Conservation (phyloP, 192 early-diverging fungal species). For the Haplosporangium gracile region DNA sequence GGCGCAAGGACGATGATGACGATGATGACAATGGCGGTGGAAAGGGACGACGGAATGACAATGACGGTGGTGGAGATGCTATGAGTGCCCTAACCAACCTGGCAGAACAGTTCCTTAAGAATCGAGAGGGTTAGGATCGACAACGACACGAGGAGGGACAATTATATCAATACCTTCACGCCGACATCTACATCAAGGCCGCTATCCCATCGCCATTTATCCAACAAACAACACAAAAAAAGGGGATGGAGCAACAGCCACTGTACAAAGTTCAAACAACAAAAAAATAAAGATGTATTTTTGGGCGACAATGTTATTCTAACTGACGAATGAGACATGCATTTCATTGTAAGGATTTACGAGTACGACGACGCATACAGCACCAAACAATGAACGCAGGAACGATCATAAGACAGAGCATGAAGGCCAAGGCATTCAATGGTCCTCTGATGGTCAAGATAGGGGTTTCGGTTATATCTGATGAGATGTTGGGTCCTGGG, state of each 20-base stretch:
- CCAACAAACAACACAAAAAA: not conserved
- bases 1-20: not conserved
- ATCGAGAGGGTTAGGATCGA: slow-evolving; percentile 13
- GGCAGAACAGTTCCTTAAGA: slow-evolving; percentile 30
- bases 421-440: slow-evolving; percentile 2
- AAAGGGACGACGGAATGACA: not conserved
- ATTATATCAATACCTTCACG: not conserved
- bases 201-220: not conserved
- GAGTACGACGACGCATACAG: slow-evolving; percentile 31
- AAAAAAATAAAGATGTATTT: slow-evolving; percentile 19
- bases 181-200: not conserved
- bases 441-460: slow-evolving; percentile 14
- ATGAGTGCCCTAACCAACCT: not conserved
- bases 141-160: not conserved
- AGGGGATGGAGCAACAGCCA: not conserved
- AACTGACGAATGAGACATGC: too few relatives aligned
- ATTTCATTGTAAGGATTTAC: too few relatives aligned
- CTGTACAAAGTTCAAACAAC: not conserved
- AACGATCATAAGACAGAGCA: slow-evolving; percentile 31
- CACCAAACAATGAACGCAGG: slow-evolving; percentile 49
- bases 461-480: not conserved
- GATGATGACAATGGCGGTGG: not conserved
- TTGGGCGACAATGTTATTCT: not conserved
- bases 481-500: not conserved
- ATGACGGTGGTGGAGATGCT: slow-evolving; percentile 6